Percentiles rank a stretch among this genome's conserved stretches.
Conservation (phyloP, 2,329 filamentous ascomycete species). For the Amphichorda felina region DNA sequence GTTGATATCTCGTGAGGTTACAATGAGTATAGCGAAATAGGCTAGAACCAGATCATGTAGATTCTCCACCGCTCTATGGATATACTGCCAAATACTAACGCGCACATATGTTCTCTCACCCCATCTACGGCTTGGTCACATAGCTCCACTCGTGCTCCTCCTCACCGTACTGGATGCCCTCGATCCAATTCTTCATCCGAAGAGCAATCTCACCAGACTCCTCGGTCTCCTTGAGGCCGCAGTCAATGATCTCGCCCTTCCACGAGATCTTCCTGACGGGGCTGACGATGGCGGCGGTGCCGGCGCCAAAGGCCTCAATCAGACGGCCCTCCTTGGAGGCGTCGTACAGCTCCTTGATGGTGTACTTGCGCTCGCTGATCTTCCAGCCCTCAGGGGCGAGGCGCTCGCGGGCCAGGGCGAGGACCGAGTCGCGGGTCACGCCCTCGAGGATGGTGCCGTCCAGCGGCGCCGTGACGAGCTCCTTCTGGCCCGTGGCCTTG, state of each 20-base stretch:
- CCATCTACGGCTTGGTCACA: constrained; percentile 9
- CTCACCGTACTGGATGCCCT: constrained; percentile 89
- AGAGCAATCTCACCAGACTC: constrained; percentile 81
- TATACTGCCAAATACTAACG: too few relatives aligned
- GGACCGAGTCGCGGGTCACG: constrained; percentile 83
- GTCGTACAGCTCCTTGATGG: constrained; percentile 74
- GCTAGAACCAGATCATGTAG: too few relatives aligned
- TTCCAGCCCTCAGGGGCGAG: constrained; percentile 80
- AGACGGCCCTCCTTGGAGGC: constrained; percentile 76
- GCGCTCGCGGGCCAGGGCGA: constrained; percentile 75
- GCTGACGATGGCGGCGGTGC: constrained; percentile 88
- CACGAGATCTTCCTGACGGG: constrained; percentile 85
- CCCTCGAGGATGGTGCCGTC: constrained; percentile 96
- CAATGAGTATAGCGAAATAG: too few relatives aligned
- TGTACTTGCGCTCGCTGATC: constrained; percentile 80
- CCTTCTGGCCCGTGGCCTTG: constrained; percentile 79
- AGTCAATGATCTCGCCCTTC: constrained; percentile 70
- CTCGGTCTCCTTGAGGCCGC: constrained; percentile 67
- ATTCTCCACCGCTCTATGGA: background rate
- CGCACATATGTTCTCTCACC: too few relatives aligned
- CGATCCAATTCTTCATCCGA: constrained; percentile 94
- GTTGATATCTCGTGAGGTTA: too few relatives aligned
- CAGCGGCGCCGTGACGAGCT: constrained; percentile 87
- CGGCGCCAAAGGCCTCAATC: constrained; percentile 86
- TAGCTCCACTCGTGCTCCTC: constrained; percentile 88